Base-by-base conservation (phyloP, 2,329 filamentous ascomycete genomes). In the Monosporascus sp. region DNA sequence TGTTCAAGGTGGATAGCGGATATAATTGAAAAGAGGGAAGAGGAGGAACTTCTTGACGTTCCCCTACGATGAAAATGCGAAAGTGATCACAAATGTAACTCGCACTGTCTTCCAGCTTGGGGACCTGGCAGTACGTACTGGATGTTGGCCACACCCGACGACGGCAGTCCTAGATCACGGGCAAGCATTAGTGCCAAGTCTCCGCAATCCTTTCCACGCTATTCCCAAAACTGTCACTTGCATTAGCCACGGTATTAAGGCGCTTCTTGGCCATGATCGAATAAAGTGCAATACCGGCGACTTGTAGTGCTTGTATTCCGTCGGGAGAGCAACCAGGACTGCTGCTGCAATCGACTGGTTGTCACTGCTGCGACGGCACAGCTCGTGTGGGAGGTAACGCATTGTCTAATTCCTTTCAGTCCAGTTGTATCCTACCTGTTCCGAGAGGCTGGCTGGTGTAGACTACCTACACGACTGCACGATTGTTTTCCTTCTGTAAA, bases 141-240 rank as follows among this genome's bases (percentile, higher is more conserved):
- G 47, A 1, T 14, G 31, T 35, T 35, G 31, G 31, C 31, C 4
- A 11, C 9, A 35, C 31, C 31, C 31, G 31, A 14, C 31, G 31
- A 11, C 31, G 18, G 39, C 18, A 43, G 18, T 2, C 9, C 18
- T 38, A 5, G 47, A 43, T 25, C 55, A 50, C 55, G 55, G 55
- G n/a, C 31, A 3, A 35, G 11, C 9, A 14, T 5, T 35, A 14
- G 31, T 9, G 11, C 11, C 9, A 35, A 35, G 39, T 43, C 39
- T 20, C 39, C 39, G 18, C 11, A 43, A 18, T 6, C 15, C 3
- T 14, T 43, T 18, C 49, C 48, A 38, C 54, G 50, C 55, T 50
- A 57, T 38, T 41, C 55, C 52, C 22, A 54, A 57, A 57, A 43
- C 44, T 27, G 43, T 55, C 49, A 52, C 52, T 51, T 52, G 52